A percentile compares a stretch with the other conserved stretches of the same genome.
Conservation (phyloP, 306 rosid genomes). For the Cyclanthera cordifolia region DNA sequence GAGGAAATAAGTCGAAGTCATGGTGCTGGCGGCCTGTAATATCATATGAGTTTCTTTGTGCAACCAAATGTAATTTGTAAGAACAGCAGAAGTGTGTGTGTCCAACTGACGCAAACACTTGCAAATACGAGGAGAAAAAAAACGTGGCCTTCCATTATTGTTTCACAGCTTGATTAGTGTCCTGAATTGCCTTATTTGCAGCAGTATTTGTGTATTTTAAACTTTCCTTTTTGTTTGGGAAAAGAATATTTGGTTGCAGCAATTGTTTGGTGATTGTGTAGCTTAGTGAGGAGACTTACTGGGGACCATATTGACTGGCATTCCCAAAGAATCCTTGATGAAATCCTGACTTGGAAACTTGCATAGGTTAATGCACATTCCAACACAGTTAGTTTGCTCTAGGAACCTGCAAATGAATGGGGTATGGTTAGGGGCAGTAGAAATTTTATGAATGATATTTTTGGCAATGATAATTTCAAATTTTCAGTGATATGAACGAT, state of each 20-base stretch:
- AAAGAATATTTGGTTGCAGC: neutral
- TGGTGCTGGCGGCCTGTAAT: no score
- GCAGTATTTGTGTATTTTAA: neutral
- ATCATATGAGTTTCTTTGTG: neutral
- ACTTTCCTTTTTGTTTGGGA: neutral
- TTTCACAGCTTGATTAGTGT: neutral
- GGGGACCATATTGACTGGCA: constrained; percentile 80
- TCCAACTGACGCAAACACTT: no score
- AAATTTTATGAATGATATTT: neutral
- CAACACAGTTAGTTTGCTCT: constrained; percentile 70
- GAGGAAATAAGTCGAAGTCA: no score
- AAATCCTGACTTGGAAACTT: constrained; percentile 72
- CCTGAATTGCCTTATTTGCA: constrained; percentile 4
- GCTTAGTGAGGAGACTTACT: constrained; percentile 40
- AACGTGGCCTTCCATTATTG: no score
- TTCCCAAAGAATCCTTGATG: constrained; percentile 61
- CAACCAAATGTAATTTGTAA: neutral
- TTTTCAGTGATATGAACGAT: neutral
- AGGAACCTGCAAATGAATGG: constrained; percentile 44
- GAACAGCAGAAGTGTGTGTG: no score
- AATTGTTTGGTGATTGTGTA: constrained; percentile 1
- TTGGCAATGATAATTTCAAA: neutral
- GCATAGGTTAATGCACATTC: constrained; percentile 83
- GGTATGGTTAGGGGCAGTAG: neutral
- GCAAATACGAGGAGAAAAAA: no score